Base-by-base conservation (phyloP, 495 filamentous ascomycete species). In the Tirmania nivea region DNA sequence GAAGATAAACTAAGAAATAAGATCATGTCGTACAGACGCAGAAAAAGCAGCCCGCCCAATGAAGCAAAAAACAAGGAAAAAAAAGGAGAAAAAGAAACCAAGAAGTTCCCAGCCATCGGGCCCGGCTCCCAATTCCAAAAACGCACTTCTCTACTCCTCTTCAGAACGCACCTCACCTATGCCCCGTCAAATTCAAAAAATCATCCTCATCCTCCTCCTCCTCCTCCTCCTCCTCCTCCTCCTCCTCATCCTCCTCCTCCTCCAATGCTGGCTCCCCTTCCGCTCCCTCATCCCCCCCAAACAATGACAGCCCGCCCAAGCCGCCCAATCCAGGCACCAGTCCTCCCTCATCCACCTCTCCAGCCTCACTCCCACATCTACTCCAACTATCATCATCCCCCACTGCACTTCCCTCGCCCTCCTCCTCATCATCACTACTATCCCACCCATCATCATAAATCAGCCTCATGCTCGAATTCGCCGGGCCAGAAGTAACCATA, bases 171-270 rank as follows among this genome's bases (percentile, higher is more conserved):
- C 25, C 47, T 68, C 66, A 76, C 52, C 78, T 73, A 69, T 87
- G 83, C n/a, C 82, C 83, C 60, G 82, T 75, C 52, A 86, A 70
- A 52, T 78, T 75, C 58, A 84, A 78, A 49, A 71, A 67, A 58
- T 84, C 76, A 48, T 69, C 68, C 8, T 75, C 75, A 34, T 80
- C 74, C 0, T 74, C 76, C 8, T 72, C 71, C 1, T 68, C 67
- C 3, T 75, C 76, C 3, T 71, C 69, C 6, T 67, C 71, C 42
- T 65, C 65, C 0, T 67, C 68, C 25, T 62, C 63, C 12, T 63
- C 60, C 11, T 59, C 58, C 9, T 52, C 55, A 34, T 70, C 65
- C 65, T 49, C 48, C 57, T 70, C 65, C 65, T 49, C 48, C 57
- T 55, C 49, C 51, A 36, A 36, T 49, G 17, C 8, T 8, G 39